A percentile compares a stretch with the other conserved stretches of the same genome.
These are phyloP conservation scores for Neocucurbitaria cava DNA, from an alignment of 2,329 filamentous ascomycete species.

Conservation along the genomic window DNA sequence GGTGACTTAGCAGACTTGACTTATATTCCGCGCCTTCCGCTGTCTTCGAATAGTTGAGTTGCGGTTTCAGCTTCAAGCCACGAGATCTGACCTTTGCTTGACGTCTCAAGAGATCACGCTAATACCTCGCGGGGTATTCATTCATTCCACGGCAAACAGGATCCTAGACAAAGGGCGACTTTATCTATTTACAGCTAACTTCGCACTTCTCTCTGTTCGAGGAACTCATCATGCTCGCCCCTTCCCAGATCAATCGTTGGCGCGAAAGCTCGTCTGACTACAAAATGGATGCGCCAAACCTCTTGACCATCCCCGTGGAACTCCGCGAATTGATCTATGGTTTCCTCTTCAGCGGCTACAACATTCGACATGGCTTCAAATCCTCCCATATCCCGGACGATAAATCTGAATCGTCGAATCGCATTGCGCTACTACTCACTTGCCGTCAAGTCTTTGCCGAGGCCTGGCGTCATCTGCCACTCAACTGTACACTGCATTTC, in stretches of 20 bases:
- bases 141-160: not conserved
- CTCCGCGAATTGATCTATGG: conserved; percentile 44
- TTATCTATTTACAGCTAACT: not conserved
- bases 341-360: conserved; percentile 41
- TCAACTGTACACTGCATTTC: conserved; percentile 41
- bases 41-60: not conserved
- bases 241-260: conserved; percentile 10
- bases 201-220: not conserved
- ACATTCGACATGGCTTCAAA: conserved; percentile 37
- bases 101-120: not conserved
- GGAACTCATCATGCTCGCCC: conserved; percentile 3
- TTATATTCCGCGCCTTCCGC: conserved; percentile 13
- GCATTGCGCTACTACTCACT: conserved; percentile 40
- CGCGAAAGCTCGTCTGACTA: conserved; percentile 5
- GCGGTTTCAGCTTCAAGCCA: conserved; percentile 5
- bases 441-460: conserved; percentile 39
- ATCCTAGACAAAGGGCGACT: not conserved
- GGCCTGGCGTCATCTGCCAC: conserved; percentile 42
- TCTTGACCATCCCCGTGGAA: conserved; percentile 43
- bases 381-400: conserved; percentile 10
- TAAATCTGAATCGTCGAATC: conserved; percentile 20
- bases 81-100: conserved; percentile 1
- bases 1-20: not conserved
- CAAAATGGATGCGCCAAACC: conserved; percentile 24
- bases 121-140: conserved; percentile 1